Evolutionary conservation across 2,329 filamentous ascomycete genomes (phyloP).

Genomic region (Corniculantispora saksenae): DNA sequence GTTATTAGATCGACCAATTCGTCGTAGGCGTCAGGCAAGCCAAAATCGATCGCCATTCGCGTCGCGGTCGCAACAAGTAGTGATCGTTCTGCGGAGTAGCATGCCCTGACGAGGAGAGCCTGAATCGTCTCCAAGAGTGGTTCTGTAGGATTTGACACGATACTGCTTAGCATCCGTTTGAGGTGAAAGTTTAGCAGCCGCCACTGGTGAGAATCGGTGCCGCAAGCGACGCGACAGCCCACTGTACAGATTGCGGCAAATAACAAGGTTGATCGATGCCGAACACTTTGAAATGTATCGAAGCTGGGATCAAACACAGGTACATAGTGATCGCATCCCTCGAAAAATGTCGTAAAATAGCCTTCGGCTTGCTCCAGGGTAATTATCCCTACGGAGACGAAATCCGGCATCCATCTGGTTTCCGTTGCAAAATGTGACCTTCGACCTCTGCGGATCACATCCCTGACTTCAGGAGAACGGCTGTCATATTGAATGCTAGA

Average conservation of each 20-base stretch:
- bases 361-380: conserved; percentile 25
- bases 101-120: conserved; percentile 51
- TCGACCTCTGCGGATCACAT: not conserved
- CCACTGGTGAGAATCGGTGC: conserved; percentile 39
- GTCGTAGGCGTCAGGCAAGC: conserved; percentile 45
- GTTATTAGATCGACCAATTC: conserved; percentile 32
- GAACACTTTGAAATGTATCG: conserved; percentile 48
- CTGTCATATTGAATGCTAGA: not conserved
- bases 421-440: conserved; percentile 24
- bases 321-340: conserved; percentile 31
- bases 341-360: conserved; percentile 30
- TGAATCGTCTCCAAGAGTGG: conserved; percentile 51
- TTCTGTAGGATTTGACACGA: conserved; percentile 25
- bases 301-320: conserved; percentile 30
- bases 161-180: conserved; percentile 45
- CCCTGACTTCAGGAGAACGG: not conserved
- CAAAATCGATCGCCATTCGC: conserved; percentile 50
- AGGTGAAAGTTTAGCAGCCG: conserved; percentile 46
- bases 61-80: conserved; percentile 51
- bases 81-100: conserved; percentile 54
- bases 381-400: conserved; percentile 26
- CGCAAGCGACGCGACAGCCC: conserved; percentile 47
- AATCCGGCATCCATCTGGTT: conserved; percentile 22
- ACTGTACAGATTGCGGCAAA: conserved; percentile 54
- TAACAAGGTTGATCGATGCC: conserved; percentile 48